These are phyloP conservation scores for Dacryopinax primogenitus DNA, from an alignment of 768 basidiomycete genomes.

Conservation along the genomic window DNA sequence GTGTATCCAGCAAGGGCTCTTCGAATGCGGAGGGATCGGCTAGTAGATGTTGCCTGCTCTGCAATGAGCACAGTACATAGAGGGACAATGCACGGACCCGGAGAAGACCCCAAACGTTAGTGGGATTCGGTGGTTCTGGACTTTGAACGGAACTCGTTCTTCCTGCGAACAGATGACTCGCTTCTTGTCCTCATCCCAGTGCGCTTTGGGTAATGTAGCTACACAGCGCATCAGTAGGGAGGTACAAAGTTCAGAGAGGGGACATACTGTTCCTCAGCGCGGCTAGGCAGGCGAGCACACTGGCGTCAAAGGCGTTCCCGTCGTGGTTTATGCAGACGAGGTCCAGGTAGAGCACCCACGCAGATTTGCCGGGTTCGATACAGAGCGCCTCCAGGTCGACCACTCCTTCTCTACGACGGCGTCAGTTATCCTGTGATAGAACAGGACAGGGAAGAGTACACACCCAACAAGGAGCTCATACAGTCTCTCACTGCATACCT, in stretches of 20 bases:
- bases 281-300: slow-evolving; percentile 73
- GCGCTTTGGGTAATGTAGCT: slow-evolving; percentile 63
- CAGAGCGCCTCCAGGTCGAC: slow-evolving; percentile 56
- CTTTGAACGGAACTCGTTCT: slow-evolving; percentile 34
- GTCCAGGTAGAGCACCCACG: slow-evolving; percentile 91
- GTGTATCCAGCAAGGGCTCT: slow-evolving; percentile 67
- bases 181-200: slow-evolving; percentile 52
- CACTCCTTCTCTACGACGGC: slow-evolving; percentile 42
- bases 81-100: slow-evolving; percentile 37
- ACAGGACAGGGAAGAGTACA: slow-evolving; percentile 23
- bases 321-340: slow-evolving; percentile 95
- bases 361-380: slow-evolving; percentile 68
- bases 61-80: slow-evolving; percentile 3
- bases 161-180: slow-evolving; percentile 50
- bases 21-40: slow-evolving; percentile 86
- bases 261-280: slow-evolving; percentile 72
- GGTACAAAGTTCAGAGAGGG: neutral
- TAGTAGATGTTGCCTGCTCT: slow-evolving; percentile 47
- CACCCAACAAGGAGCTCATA: slow-evolving; percentile 66
- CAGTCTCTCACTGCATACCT: slow-evolving; percentile 72
- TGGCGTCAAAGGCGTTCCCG: slow-evolving; percentile 87
- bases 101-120: slow-evolving; percentile 74
- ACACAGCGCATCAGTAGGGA: neutral
- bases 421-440: neutral
- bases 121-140: slow-evolving; percentile 37